phyloP scores from a whole-genome alignment of 108 stramenopile species.

The Cyclotella kingstonii region DNA sequence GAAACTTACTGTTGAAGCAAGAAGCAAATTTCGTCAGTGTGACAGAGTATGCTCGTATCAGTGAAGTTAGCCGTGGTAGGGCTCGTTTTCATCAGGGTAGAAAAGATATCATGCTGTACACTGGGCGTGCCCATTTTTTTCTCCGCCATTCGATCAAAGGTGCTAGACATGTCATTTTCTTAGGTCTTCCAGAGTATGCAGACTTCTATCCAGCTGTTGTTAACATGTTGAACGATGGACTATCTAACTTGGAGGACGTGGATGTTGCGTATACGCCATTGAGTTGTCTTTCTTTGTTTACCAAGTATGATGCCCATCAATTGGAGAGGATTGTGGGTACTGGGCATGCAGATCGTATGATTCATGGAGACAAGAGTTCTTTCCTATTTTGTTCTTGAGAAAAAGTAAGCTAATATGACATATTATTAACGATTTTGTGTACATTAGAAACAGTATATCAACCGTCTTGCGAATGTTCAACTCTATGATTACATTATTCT shows the following conservation, averaged over 20 bases:
- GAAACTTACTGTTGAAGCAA: slow-evolving; percentile 80
- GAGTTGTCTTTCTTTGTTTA: slow-evolving; percentile 78
- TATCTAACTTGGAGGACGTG: slow-evolving; percentile 27
- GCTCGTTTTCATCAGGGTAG: slow-evolving; percentile 91
- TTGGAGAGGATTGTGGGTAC: slow-evolving; percentile 91
- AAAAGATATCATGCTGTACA: slow-evolving; percentile 90
- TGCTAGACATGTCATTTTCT: slow-evolving; percentile 83
- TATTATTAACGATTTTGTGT: neutral
- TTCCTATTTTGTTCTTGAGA: slow-evolving; percentile 60
- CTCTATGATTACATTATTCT: too few species aligned
- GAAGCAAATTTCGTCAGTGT: slow-evolving; percentile 77
- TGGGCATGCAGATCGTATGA: slow-evolving; percentile 62
- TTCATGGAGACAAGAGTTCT: slow-evolving; percentile 65
- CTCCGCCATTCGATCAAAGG: slow-evolving; percentile 89
- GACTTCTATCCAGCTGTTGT: slow-evolving; percentile 90
- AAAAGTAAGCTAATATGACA: neutral
- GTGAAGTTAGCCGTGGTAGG: slow-evolving; percentile 84
- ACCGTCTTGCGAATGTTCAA: too few species aligned
- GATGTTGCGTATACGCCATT: slow-evolving; percentile 27
- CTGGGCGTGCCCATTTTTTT: slow-evolving; percentile 94
- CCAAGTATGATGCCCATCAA: slow-evolving; percentile 87
- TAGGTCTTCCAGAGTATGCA: slow-evolving; percentile 90
- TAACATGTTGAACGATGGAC: slow-evolving; percentile 65
- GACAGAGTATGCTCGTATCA: slow-evolving; percentile 85
- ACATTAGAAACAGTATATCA: too few species aligned